phyloP scores from a whole-genome alignment of 257 asterid genomes.

The Scutellaria galericulata region DNA sequence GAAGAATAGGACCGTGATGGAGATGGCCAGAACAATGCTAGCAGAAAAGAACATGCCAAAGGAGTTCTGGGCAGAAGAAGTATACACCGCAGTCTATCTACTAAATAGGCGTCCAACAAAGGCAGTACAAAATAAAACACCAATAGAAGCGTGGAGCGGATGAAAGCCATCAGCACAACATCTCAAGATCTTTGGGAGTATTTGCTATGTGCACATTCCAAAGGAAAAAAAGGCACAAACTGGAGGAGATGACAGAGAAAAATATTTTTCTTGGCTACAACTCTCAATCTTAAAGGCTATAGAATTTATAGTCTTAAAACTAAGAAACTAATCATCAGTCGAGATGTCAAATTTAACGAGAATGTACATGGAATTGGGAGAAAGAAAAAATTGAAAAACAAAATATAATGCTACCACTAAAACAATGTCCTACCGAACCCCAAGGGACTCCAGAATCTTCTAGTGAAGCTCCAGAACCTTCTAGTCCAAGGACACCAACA shows the following conservation, averaged over 20 bases:
- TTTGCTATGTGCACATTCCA: not conserved
- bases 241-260: not conserved
- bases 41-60: too few species aligned
- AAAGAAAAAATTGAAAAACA: not conserved
- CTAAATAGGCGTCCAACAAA: not conserved
- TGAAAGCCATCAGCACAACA: not conserved
- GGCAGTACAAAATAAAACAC: not conserved
- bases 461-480: too few species aligned
- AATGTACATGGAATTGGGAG: too few species aligned
- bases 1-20: too few species aligned
- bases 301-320: not conserved
- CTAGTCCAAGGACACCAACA: too few species aligned
- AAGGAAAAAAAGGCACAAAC: not conserved
- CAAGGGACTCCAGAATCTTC: too few species aligned
- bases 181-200: not conserved
- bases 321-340: too few species aligned
- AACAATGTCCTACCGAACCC: not conserved
- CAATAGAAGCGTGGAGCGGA: not conserved
- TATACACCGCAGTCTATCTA: too few species aligned
- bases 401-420: not conserved
- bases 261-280: not conserved
- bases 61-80: too few species aligned
- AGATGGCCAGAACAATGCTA: too few species aligned
- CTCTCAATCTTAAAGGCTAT: not conserved
- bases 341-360: too few species aligned